Percentiles rank a stretch among this genome's conserved stretches.
Evolutionary conservation across 768 basidiomycete genomes (phyloP).

Genomic region (Leccinum longicurvipes): DNA sequence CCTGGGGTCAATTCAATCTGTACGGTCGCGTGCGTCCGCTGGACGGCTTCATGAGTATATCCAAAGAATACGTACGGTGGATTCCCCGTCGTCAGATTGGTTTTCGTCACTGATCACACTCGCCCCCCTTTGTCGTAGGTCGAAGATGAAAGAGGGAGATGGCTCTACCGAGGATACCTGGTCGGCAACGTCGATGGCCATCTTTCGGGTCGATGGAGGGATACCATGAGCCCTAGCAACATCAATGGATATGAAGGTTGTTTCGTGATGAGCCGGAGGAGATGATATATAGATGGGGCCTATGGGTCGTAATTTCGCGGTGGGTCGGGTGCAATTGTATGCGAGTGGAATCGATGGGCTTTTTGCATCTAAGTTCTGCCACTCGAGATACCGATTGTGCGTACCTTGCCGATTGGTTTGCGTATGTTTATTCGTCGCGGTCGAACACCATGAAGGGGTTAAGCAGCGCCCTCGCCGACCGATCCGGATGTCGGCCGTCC

Average conservation of each 20-base stretch:
- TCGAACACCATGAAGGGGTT: not conserved
- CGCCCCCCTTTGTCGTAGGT: constrained; percentile 36
- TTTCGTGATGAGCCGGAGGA: constrained; percentile 70
- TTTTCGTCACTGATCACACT: not conserved
- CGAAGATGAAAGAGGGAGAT: constrained; percentile 72
- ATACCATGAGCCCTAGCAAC: constrained; percentile 64
- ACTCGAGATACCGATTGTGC: not conserved
- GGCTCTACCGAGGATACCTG: constrained; percentile 84
- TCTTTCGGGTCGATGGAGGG: constrained; percentile 83
- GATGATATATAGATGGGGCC: constrained; percentile 26
- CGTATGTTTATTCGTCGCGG: not conserved
- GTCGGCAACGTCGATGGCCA: constrained; percentile 67
- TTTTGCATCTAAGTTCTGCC: not conserved
- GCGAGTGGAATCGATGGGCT: not conserved
- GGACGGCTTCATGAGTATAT: constrained; percentile 77
- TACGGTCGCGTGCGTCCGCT: constrained; percentile 75
- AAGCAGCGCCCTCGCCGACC: not conserved
- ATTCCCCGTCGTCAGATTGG: not conserved
- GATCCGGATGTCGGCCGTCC: not conserved
- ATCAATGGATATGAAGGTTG: constrained; percentile 82
- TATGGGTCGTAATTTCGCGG: not conserved
- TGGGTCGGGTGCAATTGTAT: not conserved
- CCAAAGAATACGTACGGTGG: constrained; percentile 76
- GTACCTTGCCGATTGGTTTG: not conserved
- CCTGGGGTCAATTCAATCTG: constrained; percentile 85